Evolutionary conservation across 1,139 yeast genomes (phyloP).

Genomic region (Chernovozyma aurita): DNA sequence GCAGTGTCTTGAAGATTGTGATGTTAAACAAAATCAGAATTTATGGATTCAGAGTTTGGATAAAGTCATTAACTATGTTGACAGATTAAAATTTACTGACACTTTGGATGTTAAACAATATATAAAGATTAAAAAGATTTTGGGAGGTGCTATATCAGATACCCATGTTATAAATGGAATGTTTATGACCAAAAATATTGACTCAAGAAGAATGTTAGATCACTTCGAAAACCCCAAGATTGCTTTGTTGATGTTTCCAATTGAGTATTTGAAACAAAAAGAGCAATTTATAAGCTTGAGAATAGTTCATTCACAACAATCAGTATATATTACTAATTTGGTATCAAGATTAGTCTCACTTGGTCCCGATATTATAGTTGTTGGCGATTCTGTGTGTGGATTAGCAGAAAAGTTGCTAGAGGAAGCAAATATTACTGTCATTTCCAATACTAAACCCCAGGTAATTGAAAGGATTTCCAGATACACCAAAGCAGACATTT

Average conservation of each 20-base stretch:
- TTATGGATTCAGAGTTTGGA: constrained; percentile 35
- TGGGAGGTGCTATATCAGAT: constrained; percentile 66
- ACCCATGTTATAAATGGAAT: constrained; percentile 71
- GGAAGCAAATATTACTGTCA: constrained; percentile 73
- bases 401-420: constrained; percentile 69
- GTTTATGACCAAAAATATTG: constrained; percentile 79
- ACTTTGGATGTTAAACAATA: constrained; percentile 83
- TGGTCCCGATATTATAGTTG: constrained; percentile 74
- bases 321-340: constrained; percentile 75
- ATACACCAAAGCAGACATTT: constrained; percentile 78
- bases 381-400: constrained; percentile 82
- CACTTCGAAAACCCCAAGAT: constrained; percentile 64
- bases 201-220: constrained; percentile 76
- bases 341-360: constrained; percentile 75
- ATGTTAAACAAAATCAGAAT: constrained; percentile 35
- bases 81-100: constrained; percentile 47
- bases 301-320: constrained; percentile 83
- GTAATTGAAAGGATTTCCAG: constrained; percentile 78
- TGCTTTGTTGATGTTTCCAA: constrained; percentile 80
- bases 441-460: constrained; percentile 75
- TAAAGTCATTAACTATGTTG: constrained; percentile 21
- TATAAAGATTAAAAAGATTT: constrained; percentile 76
- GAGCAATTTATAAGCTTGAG: constrained; percentile 79
- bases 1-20: constrained; percentile 66
- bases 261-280: constrained; percentile 72